A percentile compares a stretch with the other conserved stretches of the same genome.
Conservation (phyloP, 257 asterid species). For the Ilex aquifolium region DNA sequence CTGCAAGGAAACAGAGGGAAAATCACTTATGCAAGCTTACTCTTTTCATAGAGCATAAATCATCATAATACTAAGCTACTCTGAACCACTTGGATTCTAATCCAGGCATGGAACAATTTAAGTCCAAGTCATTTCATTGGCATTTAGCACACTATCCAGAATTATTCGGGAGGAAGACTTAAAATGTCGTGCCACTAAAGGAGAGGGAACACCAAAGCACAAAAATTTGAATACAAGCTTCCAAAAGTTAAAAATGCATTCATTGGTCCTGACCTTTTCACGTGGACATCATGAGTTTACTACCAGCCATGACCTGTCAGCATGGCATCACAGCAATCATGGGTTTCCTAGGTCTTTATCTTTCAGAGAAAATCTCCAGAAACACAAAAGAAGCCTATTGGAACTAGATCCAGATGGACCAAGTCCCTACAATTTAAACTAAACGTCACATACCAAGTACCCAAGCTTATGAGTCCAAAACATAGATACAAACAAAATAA, state of each 20-base stretch:
- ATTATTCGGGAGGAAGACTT: background rate
- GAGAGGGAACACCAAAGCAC: background rate
- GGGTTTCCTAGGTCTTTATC: too few species aligned
- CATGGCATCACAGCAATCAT: too few species aligned
- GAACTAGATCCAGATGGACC: background rate
- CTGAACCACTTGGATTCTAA: background rate
- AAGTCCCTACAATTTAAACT: background rate
- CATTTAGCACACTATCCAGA: background rate
- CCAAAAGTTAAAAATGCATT: background rate
- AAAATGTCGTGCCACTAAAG: background rate
- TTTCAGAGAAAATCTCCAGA: too few species aligned
- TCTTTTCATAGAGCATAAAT: too few species aligned
- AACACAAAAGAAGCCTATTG: background rate
- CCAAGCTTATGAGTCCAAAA: too few species aligned
- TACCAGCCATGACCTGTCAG: too few species aligned
- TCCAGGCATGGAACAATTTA: background rate
- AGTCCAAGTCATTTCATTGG: background rate
- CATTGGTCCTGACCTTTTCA: background rate
- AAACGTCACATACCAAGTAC: background rate
- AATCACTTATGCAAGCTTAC: constrained; percentile 1
- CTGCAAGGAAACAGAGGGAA: constrained; percentile 33
- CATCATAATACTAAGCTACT: background rate
- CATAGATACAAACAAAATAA: background rate
- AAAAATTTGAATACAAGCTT: background rate
- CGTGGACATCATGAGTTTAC: background rate